Conservation (phyloP, 257 asterid genomes). For the Paraleonurus japonicus region DNA sequence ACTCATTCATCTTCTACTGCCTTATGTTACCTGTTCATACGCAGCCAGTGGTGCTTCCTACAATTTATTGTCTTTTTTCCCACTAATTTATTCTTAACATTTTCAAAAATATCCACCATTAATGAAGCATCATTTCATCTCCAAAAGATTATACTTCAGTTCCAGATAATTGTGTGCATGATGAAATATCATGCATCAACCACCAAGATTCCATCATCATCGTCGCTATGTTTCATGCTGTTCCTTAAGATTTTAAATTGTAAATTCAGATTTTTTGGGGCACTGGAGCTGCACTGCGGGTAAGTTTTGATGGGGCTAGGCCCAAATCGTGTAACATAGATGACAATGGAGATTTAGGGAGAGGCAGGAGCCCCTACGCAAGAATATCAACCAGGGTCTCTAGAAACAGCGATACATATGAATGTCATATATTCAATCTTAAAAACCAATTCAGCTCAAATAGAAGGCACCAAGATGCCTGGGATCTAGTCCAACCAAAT, state of each 20-base stretch:
- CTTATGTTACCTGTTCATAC: background rate
- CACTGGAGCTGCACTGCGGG: background rate
- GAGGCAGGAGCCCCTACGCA: background rate
- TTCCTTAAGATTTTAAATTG: conserved; percentile 1
- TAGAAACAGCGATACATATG: background rate
- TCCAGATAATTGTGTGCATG: background rate
- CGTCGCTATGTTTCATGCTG: background rate
- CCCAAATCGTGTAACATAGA: background rate
- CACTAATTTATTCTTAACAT: background rate
- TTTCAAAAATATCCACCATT: background rate
- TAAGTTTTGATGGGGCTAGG: background rate
- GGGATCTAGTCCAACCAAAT: background rate
- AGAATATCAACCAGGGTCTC: background rate
- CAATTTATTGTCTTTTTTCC: background rate
- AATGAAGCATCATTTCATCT: background rate
- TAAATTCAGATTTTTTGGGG: background rate
- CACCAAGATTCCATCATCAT: background rate
- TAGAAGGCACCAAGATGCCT: background rate
- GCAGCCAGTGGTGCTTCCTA: background rate
- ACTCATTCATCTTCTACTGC: background rate
- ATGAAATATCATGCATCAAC: background rate
- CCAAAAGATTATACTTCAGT: background rate
- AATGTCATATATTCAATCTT: background rate
- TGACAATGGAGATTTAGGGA: background rate
- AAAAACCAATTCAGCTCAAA: background rate